Evolutionary conservation across 2,329 filamentous ascomycete species (phyloP).

Genomic region (Diaporthe sp.): DNA sequence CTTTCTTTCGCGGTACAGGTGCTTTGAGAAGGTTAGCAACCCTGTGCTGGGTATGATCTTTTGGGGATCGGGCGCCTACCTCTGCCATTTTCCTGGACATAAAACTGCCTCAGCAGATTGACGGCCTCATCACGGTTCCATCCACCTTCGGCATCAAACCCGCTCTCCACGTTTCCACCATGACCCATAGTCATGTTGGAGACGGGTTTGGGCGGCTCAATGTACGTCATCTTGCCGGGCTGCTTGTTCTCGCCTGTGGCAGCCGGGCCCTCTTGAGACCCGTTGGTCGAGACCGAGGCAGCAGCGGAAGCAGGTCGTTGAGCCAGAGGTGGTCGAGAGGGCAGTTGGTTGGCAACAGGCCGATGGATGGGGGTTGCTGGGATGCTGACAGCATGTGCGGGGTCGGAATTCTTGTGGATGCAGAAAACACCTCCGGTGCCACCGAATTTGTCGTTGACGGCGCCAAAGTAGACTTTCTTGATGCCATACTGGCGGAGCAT

Average conservation of each 20-base stretch:
- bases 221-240: slow-evolving; percentile 38
- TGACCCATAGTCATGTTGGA: slow-evolving; percentile 57
- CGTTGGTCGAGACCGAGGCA: slow-evolving; percentile 34
- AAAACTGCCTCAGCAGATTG: slow-evolving; percentile 91
- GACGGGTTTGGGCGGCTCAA: slow-evolving; percentile 38
- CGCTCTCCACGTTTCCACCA: slow-evolving; percentile 79
- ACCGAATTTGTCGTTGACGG: slow-evolving; percentile 96
- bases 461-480: slow-evolving; percentile 93
- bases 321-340: slow-evolving; percentile 35
- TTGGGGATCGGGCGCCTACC: slow-evolving; percentile 63
- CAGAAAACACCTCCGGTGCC: slow-evolving; percentile 94
- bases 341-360: slow-evolving; percentile 37
- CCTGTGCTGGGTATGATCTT: background rate
- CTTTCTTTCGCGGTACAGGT: slow-evolving; percentile 67
- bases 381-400: slow-evolving; percentile 44
- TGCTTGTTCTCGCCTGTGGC: slow-evolving; percentile 35
- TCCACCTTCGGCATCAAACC: slow-evolving; percentile 87
- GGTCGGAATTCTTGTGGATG: slow-evolving; percentile 76
- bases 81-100: slow-evolving; percentile 97
- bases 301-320: slow-evolving; percentile 39
- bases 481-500: slow-evolving; percentile 90
- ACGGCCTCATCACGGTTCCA: slow-evolving; percentile 94
- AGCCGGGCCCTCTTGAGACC: slow-evolving; percentile 40
- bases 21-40: slow-evolving; percentile 49
- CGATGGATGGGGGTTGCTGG: slow-evolving; percentile 49